A percentile compares a stretch with the other conserved stretches of the same genome.
phyloP scores from a whole-genome alignment of 140 eudicot genomes.

The Senecio squalidus region DNA sequence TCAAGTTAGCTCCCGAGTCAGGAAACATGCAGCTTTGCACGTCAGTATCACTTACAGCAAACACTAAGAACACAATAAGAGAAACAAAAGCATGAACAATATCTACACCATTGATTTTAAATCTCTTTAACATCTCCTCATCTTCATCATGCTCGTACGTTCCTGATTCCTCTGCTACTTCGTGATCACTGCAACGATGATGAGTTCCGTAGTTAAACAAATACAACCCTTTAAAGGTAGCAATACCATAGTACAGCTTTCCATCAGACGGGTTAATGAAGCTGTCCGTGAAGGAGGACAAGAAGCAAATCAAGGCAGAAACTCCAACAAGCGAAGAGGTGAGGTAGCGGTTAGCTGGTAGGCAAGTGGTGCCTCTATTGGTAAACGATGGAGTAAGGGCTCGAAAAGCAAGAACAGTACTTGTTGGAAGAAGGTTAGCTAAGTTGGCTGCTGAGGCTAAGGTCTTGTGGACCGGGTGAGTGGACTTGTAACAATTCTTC shows the following conservation, averaged over 20 bases:
- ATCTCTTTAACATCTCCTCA: conserved; percentile 14
- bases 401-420: conserved; percentile 17
- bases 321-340: conserved; percentile 24
- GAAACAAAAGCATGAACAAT: conserved; percentile 46
- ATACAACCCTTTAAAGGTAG: conserved; percentile 45
- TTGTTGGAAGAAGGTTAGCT: conserved; percentile 16
- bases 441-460: conserved; percentile 6
- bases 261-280: conserved; percentile 27
- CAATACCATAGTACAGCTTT: conserved; percentile 45
- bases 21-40: conserved; percentile 40
- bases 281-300: conserved; percentile 55
- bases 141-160: no score
- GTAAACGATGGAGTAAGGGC: conserved; percentile 54
- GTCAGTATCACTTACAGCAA: conserved; percentile 38
- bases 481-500: not conserved
- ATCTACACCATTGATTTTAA: conserved; percentile 29
- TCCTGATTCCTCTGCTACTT: not conserved
- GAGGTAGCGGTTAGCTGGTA: conserved; percentile 30
- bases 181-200: conserved; percentile 5
- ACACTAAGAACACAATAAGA: conserved; percentile 49
- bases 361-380: conserved; percentile 38
- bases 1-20: conserved; percentile 10
- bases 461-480: conserved; percentile 10
- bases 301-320: conserved; percentile 36
- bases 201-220: conserved; percentile 33